Evolutionary conservation across 1,284 basidiomycete species (phyloP).

Genomic region (Porogramme epimiltina): DNA sequence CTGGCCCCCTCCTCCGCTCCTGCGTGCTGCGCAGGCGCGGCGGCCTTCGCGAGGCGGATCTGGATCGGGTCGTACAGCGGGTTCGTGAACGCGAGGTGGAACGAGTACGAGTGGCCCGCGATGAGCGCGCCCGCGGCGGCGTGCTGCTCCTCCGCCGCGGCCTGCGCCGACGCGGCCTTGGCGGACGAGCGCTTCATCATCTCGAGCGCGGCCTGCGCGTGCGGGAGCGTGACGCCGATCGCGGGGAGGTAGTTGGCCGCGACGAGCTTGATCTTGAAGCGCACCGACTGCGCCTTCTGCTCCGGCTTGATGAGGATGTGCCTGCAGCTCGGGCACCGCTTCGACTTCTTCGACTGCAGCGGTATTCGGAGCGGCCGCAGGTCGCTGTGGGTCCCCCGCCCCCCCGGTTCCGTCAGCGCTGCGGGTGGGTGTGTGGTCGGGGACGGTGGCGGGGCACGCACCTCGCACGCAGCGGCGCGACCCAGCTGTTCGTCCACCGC

Average conservation of each 20-base stretch:
- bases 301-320: conserved; percentile 99
- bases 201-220: conserved; percentile 45
- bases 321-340: conserved; percentile 91
- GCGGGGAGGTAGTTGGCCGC: conserved; percentile 93
- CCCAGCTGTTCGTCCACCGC: conserved; percentile 84
- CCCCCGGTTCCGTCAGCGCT: no score
- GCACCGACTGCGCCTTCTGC: conserved; percentile 89
- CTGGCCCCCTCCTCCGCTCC: no score
- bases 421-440: no score
- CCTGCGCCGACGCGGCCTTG: conserved; percentile 41
- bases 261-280: conserved; percentile 97
- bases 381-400: no score
- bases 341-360: conserved; percentile 90
- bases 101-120: conserved; percentile 80
- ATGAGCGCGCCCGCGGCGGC: conserved; percentile 49
- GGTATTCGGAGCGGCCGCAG: conserved; percentile 88
- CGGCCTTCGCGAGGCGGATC: conserved; percentile 74
- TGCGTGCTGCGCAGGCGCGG: no score
- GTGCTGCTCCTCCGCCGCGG: conserved; percentile 44
- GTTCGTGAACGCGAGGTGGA: conserved; percentile 89
- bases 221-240: conserved; percentile 76
- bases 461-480: conserved; percentile 63
- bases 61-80: conserved; percentile 94
- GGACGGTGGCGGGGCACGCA: conserved; percentile 49
- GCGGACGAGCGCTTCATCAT: conserved; percentile 45